Percentiles rank a stretch among this genome's conserved stretches.
phyloP scores from a whole-genome alignment of 495 filamentous ascomycete genomes.

The Aspergillus sclerotioniger region DNA sequence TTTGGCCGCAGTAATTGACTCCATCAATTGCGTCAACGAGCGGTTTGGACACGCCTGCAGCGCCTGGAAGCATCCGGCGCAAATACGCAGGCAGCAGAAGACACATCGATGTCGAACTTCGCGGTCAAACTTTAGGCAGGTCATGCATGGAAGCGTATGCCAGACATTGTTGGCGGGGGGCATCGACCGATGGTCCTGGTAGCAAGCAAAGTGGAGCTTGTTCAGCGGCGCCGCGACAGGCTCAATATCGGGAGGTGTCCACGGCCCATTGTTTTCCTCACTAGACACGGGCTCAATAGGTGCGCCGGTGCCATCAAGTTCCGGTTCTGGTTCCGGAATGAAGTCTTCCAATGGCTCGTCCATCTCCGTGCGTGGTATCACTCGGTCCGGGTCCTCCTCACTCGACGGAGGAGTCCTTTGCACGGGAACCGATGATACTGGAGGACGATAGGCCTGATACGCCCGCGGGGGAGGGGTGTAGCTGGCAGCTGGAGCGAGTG shows the following conservation, averaged over 20 bases:
- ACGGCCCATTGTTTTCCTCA: conserved; percentile 30
- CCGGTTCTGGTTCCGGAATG: conserved; percentile 41
- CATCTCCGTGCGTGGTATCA: conserved; percentile 6
- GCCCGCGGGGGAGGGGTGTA: conserved; percentile 1
- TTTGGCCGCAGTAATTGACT: conserved; percentile 6
- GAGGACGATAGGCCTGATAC: not conserved
- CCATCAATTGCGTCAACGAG: conserved; percentile 36
- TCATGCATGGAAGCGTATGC: conserved; percentile 51
- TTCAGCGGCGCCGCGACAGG: conserved; percentile 39
- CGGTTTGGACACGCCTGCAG: conserved; percentile 38
- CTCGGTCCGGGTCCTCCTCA: conserved; percentile 17
- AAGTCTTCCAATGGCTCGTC: conserved; percentile 36
- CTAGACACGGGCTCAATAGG: conserved; percentile 27
- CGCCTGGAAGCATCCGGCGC: conserved; percentile 36
- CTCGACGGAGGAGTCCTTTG: conserved; percentile 22
- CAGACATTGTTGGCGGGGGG: conserved; percentile 40
- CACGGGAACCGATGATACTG: conserved; percentile 6
- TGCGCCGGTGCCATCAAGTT: conserved; percentile 18
- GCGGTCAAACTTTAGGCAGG: conserved; percentile 43
- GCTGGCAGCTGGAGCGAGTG: not conserved
- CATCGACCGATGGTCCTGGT: conserved; percentile 46
- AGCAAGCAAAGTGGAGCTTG: conserved; percentile 44
- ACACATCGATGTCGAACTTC: conserved; percentile 47
- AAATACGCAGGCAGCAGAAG: conserved; percentile 50
- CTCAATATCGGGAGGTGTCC: conserved; percentile 34